phyloP scores from a whole-genome alignment of 306 rosid species.

The Urtica urens region DNA sequence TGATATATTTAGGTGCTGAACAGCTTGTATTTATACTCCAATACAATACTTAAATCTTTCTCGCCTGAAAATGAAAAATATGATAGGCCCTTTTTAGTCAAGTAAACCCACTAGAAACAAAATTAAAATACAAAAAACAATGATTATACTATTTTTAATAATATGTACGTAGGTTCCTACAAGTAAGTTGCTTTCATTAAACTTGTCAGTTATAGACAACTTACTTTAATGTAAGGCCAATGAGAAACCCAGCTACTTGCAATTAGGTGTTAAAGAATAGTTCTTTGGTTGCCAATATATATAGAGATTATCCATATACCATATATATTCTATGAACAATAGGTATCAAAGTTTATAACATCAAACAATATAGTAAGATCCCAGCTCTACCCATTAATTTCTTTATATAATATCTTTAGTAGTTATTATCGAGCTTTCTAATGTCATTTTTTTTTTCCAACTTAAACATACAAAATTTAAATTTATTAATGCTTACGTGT shows the following conservation, averaged over 20 bases:
- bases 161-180: neutral
- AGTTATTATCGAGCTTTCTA: too few relatives aligned
- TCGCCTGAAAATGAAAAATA: neutral
- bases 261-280: slow-evolving; percentile 5
- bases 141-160: neutral
- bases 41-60: neutral
- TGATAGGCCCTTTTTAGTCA: slow-evolving; percentile 5
- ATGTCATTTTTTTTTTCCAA: too few relatives aligned
- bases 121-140: neutral
- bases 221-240: slow-evolving; percentile 9
- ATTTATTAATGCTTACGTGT: too few relatives aligned
- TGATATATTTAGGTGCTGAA: too few relatives aligned
- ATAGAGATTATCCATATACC: too few relatives aligned
- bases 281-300: slow-evolving; percentile 28
- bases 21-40: too few relatives aligned
- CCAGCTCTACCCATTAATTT: too few relatives aligned
- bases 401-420: too few relatives aligned
- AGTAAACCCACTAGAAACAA: slow-evolving; percentile 12
- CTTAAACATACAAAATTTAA: too few relatives aligned
- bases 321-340: too few relatives aligned
- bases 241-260: slow-evolving; percentile 6
- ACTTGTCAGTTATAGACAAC: slow-evolving; percentile 22
- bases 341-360: too few relatives aligned
- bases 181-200: slow-evolving; percentile 20
- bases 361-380: too few relatives aligned